phyloP scores from a whole-genome alignment of 2,329 filamentous ascomycete genomes.

The Ophiocordyceps camponoti-leonardi region DNA sequence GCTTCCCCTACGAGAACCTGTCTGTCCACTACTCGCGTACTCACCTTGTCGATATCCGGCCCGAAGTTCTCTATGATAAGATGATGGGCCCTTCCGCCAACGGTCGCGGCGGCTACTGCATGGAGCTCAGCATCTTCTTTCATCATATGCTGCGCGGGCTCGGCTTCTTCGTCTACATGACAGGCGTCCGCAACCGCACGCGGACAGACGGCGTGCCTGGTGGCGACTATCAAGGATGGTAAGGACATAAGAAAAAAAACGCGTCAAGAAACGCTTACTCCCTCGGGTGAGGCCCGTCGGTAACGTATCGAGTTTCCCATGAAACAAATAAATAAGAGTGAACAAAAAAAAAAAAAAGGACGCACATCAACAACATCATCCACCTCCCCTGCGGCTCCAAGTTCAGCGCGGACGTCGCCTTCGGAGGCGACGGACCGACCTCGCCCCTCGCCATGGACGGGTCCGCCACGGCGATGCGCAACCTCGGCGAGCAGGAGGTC shows the following conservation, averaged over 20 bases:
- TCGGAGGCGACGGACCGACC: slow-evolving; percentile 46
- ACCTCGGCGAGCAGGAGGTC: slow-evolving; percentile 37
- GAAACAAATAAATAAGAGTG: too few relatives aligned
- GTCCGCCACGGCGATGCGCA: slow-evolving; percentile 19
- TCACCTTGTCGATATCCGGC: slow-evolving; percentile 23
- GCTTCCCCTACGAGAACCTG: slow-evolving; percentile 31
- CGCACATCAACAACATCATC: slow-evolving; percentile 43
- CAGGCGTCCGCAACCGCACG: slow-evolving; percentile 31
- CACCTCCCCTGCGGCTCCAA: slow-evolving; percentile 28
- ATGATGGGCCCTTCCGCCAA: slow-evolving; percentile 21
- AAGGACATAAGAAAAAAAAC: slow-evolving; percentile 1
- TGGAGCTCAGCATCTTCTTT: slow-evolving; percentile 38
- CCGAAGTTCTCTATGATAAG: slow-evolving; percentile 29
- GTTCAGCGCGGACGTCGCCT: slow-evolving; percentile 44
- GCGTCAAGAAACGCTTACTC: too few relatives aligned
- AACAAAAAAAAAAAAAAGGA: slow-evolving; percentile 5
- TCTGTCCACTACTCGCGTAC: slow-evolving; percentile 30
- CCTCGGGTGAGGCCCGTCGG: too few relatives aligned
- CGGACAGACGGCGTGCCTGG: slow-evolving; percentile 19
- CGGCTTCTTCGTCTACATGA: slow-evolving; percentile 35
- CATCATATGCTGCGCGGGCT: slow-evolving; percentile 15
- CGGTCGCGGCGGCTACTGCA: slow-evolving; percentile 40
- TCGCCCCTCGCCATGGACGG: slow-evolving; percentile 35
- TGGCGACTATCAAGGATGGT: slow-evolving; percentile 31
- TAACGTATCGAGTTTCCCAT: too few relatives aligned